Evolutionary conservation across 257 asterid genomes (phyloP).

Genomic region (Buddleja alternifolia): DNA sequence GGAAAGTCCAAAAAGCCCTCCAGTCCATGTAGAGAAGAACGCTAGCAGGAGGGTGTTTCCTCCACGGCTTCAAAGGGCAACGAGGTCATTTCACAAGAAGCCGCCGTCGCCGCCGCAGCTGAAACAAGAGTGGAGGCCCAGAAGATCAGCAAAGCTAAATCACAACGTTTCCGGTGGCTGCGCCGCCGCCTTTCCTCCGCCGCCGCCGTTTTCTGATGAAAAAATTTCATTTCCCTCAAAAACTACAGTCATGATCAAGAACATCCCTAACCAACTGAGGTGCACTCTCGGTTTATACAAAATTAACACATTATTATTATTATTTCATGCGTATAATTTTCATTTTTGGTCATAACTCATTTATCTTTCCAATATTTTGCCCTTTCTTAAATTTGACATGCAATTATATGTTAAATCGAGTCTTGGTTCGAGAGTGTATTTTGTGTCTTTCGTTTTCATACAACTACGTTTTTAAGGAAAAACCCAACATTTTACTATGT

Average conservation of each 20-base stretch:
- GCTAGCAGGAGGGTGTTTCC: not conserved
- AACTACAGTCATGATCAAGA: slow-evolving; percentile 39
- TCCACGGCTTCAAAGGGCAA: slow-evolving; percentile 17
- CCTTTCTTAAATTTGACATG: no score
- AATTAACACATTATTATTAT: no score
- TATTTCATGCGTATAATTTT: not conserved
- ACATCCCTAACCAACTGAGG: slow-evolving; percentile 46
- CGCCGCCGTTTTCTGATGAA: not conserved
- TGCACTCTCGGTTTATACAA: no score
- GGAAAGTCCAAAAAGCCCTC: not conserved
- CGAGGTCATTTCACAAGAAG: not conserved
- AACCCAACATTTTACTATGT: no score
- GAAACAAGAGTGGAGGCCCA: not conserved
- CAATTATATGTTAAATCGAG: no score
- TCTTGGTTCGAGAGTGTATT: no score
- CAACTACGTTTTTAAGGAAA: no score
- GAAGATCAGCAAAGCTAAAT: not conserved
- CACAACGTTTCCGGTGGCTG: not conserved
- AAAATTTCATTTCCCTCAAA: not conserved
- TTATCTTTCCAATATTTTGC: not conserved
- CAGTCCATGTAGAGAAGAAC: not conserved
- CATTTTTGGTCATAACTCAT: no score
- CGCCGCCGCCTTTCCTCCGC: not conserved
- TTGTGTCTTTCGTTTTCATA: no score
- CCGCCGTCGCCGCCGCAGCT: not conserved